Conservation (phyloP, 306 rosid genomes). For the Prunus padus region DNA sequence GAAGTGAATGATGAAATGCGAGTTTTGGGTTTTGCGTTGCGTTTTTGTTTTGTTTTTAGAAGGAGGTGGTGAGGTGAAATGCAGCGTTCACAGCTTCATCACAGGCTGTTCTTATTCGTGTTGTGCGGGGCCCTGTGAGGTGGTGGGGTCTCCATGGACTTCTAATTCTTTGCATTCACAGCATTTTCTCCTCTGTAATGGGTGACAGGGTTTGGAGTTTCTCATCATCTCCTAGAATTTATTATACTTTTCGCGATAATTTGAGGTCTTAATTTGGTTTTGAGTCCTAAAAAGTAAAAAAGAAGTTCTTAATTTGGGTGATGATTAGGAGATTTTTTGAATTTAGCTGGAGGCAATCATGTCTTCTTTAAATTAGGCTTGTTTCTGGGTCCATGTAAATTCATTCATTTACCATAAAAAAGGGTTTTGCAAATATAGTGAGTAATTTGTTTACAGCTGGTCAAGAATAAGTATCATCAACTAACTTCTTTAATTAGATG, state of each 20-base stretch:
- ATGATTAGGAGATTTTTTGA: not conserved
- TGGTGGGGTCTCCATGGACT: conserved; percentile 39
- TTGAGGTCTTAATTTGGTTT: not conserved
- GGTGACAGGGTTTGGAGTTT: not conserved
- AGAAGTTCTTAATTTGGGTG: not conserved
- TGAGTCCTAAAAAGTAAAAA: not conserved
- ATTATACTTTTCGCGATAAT: not conserved
- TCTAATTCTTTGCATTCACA: not conserved
- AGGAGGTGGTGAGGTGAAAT: conserved; percentile 29
- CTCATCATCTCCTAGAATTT: not conserved
- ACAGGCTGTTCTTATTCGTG: conserved; percentile 74
- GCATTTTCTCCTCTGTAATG: conserved; percentile 8
- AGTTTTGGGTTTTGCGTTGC: not conserved
- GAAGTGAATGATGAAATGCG: not conserved
- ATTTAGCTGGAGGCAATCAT: not conserved
- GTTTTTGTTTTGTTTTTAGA: conserved; percentile 6
- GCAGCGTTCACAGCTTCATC: conserved; percentile 46
- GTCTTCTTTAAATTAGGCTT: not conserved
- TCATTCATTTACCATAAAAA: not conserved
- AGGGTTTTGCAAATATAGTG: not conserved
- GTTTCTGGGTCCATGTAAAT: not conserved
- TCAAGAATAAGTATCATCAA: not conserved
- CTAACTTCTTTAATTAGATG: not conserved
- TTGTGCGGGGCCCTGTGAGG: conserved; percentile 4
- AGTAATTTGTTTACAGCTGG: not conserved